Base-by-base conservation (phyloP, 805 yeast species). In the Monosporozyma siamensis region DNA sequence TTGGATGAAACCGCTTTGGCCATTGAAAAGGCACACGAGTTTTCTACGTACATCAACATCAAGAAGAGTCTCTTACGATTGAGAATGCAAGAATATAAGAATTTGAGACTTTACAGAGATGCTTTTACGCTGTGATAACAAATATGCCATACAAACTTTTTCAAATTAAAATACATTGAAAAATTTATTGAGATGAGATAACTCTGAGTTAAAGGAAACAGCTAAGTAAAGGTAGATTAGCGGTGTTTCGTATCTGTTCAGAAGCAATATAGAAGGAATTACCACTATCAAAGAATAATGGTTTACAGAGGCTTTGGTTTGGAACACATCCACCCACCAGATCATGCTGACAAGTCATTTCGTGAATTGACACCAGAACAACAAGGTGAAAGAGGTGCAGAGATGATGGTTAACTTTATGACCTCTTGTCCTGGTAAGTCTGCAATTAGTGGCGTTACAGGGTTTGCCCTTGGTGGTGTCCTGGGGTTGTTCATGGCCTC, bases 341-440 rank as follows among this genome's bases (percentile, higher is more conserved):
- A 71, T 1, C 39, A 44, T 29, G 58, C 59, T 20, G 58, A 68
- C 46, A 78, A 74, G 61, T 66, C 80, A 7, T 68, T 71, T 45
- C 64, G 74, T 37, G 85, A 85, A 52, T 78, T 90, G 88, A 77
- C 86, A 1, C 89, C 80, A 34, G 95, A 89, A 49, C 95, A 89
- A 59, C 95, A 87, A 65, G 96, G 95, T 2, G 92, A 86, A 52
- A 78, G 77, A 43, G 95, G 95, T 14, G 97, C 97, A 6, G 68
- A 70, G 55, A 79, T 77, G 56, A 83, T 90, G 81, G 77, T 87
- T 59, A 78, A 73, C 41, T 77, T 82, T 64, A 86, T 89, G 88
- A 75, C 82, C 49, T 84, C 95, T 5, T 90, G 98, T 67, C 96
- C 97, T 0, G 97, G 97, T 15, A 90, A 92, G 60, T 77, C 95